Evolutionary conservation across 768 basidiomycete species (phyloP), one percentile per base, ranked within the genome.

Genomic region (Tulasnella sp.): DNA sequence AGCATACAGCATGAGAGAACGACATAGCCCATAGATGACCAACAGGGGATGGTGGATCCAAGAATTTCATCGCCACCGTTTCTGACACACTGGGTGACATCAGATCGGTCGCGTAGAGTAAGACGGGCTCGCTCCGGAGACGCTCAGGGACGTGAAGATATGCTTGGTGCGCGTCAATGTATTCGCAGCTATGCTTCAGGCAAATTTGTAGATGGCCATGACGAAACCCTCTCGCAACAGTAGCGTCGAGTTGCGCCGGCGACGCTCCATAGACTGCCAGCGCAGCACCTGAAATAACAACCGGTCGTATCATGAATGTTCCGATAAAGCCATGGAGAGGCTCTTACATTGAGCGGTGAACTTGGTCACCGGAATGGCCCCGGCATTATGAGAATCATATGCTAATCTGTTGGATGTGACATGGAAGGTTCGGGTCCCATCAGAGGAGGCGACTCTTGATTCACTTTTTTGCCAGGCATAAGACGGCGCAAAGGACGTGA

Each of bases 361-460:
- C 41, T 42, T 3, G 1, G 46, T 46, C 46, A 42, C 41, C 6
- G 74, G 74, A 2, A 28, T 28, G 12, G 12, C 16, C 0, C n/a
- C 31, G 22, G 31, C 6, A 37, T 40, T 11, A n/a, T n/a, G 54
- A 16, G 74, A 75, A 16, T 31, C 14, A 48, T 75, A 42, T 18
- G 74, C 64, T 31, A 69, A 20, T 42, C 12, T 40, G 40, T 42
- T 42, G n/a, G 74, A 75, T 8, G 74, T 75, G 9, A 14, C 8
- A 24, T 75, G 74, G 46, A 75, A 75, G 41, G 74, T 75, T 75
- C 46, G 41, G 28, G 7, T 28, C 40, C 74, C 74, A 20, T 28
- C 18, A 37, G 64, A 69, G 3, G 40, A 48, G 41, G 40, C 31
- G 16, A 75, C 6, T 22, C 11, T 11, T 28, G 74, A 75, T 14